Evolutionary conservation across 2,329 filamentous ascomycete genomes (phyloP).

Genomic region (Nigrograna mackinnonii): DNA sequence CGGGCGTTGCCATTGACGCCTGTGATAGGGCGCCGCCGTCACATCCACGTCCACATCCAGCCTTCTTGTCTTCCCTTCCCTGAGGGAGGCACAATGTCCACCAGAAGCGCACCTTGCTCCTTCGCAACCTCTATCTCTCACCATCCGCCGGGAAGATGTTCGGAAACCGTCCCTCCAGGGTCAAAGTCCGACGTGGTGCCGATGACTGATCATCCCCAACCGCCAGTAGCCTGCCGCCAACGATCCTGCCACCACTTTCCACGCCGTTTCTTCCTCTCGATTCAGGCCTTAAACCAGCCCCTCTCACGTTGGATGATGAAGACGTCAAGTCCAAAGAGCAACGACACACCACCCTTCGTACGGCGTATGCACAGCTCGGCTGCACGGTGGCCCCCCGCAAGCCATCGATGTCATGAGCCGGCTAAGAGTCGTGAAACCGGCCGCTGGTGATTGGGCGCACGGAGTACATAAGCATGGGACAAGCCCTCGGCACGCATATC

Average conservation of each 20-base stretch:
- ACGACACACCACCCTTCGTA: too few species aligned
- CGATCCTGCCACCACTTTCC: too few species aligned
- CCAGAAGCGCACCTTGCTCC: background rate
- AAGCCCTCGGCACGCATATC: constrained; percentile 11
- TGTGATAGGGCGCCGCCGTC: too few species aligned
- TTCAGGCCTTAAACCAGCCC: background rate
- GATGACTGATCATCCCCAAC: too few species aligned
- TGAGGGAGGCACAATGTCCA: background rate
- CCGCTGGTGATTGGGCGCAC: constrained; percentile 13
- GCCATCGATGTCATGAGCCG: constrained; percentile 15
- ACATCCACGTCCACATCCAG: background rate
- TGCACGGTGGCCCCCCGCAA: too few species aligned
- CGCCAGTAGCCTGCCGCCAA: background rate
- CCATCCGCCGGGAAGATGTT: background rate
- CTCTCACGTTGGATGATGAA: background rate
- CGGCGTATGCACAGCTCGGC: constrained; percentile 5
- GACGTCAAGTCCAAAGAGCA: background rate
- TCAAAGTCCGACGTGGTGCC: too few species aligned
- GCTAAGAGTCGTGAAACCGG: constrained; percentile 9
- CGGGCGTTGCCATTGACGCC: too few species aligned
- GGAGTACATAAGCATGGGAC: constrained; percentile 14
- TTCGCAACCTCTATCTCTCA: background rate
- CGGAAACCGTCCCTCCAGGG: too few species aligned
- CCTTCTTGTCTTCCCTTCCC: background rate
- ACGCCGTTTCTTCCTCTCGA: background rate